Evolutionary conservation across 495 filamentous ascomycete genomes (phyloP).

Genomic region (Hypomontagnella submonticulosa): DNA sequence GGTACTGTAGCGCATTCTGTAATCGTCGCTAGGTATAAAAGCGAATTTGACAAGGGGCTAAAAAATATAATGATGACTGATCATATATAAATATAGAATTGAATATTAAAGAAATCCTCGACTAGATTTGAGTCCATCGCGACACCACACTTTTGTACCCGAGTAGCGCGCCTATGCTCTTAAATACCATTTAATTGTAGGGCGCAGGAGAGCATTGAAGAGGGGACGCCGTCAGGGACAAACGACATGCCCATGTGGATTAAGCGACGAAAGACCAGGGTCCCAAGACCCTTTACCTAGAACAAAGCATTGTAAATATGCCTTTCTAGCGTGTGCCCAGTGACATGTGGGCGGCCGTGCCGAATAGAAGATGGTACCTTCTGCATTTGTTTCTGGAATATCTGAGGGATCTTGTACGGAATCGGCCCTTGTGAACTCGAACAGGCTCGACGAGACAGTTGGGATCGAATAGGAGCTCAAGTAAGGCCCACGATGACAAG

Average conservation of each 20-base stretch:
- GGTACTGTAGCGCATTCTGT: slow-evolving; percentile 34
- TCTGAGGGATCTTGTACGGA: slow-evolving; percentile 29
- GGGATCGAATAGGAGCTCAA: slow-evolving; percentile 32
- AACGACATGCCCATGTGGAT: slow-evolving; percentile 25
- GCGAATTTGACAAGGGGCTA: neutral
- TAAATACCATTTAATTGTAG: slow-evolving; percentile 22
- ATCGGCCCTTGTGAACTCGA: slow-evolving; percentile 31
- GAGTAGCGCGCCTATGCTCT: slow-evolving; percentile 14
- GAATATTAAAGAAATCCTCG: slow-evolving; percentile 8
- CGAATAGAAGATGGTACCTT: slow-evolving; percentile 39
- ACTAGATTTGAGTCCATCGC: slow-evolving; percentile 22
- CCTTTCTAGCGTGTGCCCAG: slow-evolving; percentile 32
- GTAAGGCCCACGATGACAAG: slow-evolving; percentile 32
- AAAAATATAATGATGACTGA: slow-evolving; percentile 11
- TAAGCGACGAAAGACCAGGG: slow-evolving; percentile 34
- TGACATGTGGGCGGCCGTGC: slow-evolving; percentile 37
- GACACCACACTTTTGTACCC: slow-evolving; percentile 4
- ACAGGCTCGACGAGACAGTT: slow-evolving; percentile 9
- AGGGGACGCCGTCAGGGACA: slow-evolving; percentile 21
- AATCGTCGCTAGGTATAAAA: neutral
- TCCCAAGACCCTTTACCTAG: slow-evolving; percentile 28
- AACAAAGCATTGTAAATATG: slow-evolving; percentile 22
- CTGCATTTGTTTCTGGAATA: slow-evolving; percentile 32
- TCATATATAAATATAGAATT: slow-evolving; percentile 23
- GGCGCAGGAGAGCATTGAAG: slow-evolving; percentile 14